Evolutionary conservation across 2,329 filamentous ascomycete species (phyloP), one percentile per base, ranked within the genome.

Genomic region (Penicillium oxalicum): DNA sequence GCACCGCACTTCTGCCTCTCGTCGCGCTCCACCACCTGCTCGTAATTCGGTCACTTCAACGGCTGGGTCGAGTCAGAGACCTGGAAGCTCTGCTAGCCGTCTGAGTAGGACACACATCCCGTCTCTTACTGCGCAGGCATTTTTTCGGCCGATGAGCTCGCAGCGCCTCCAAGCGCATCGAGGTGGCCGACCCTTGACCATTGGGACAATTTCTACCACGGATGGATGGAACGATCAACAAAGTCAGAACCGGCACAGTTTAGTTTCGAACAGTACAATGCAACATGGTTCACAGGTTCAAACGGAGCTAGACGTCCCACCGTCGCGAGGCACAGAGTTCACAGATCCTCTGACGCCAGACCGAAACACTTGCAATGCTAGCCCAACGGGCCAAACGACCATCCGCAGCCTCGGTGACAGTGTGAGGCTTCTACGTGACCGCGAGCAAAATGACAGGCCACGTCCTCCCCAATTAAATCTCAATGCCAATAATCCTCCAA

Each of bases 71-170:
- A 67, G 71, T 47, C 68, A 71, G 11, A 65, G 82, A 70, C 57
- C 78, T 78, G 70, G 65, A 42, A 75, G 71, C 49, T 56, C 85
- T 76, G 45, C 77, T 12, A 91, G 84, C 56, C 78, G 87, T 37
- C 77, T 86, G 40, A 90, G 85, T 65, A 81, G 85, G 62, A 93
- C 88, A 37, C 93, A 98, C 75, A 90, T 95, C 18, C 91, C 93
- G 1, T 90, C 87, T 1, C 74, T 98, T 45, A 86, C 89, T 2
- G 90, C 89, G 12, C 87, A 91, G 63, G 91, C 88, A 46, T 97
- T 98, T 73, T 95, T 95, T 65, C 86, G 86, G 24, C 93, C 93
- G 35, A 95, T 98, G 89, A 97, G 91, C 72, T 95, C 91, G 25
- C 90, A 95, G 67, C 86, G 89, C 66, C 76, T 97, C 44, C 91